A percentile compares a stretch with the other conserved stretches of the same genome.
These are phyloP conservation scores for Magnolia officinalis DNA, from an alignment of 164 flowering plant genomes.

Conservation along the genomic window DNA sequence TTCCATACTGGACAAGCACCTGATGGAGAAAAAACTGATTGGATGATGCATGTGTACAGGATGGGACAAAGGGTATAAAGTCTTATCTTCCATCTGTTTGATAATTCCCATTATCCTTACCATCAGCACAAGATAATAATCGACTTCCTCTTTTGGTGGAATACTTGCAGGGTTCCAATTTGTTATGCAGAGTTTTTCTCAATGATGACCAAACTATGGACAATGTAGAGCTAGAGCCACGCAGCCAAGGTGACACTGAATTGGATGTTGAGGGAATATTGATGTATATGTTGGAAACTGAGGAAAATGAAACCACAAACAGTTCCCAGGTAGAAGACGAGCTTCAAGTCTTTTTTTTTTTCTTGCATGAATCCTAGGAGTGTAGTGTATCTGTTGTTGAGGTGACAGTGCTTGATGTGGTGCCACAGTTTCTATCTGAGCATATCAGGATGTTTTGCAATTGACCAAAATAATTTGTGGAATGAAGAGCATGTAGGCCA, in stretches of 20 bases:
- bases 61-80: conserved; percentile 24
- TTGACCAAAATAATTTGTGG: too few species aligned
- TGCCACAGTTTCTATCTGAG: not conserved
- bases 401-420: not conserved
- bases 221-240: not conserved
- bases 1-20: conserved; percentile 36
- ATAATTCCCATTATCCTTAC: conserved; percentile 5
- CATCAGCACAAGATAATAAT: conserved; percentile 21
- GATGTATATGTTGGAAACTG: not conserved
- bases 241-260: conserved; percentile 1
- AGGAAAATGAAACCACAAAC: conserved; percentile 10
- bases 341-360: not conserved
- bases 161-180: conserved; percentile 38
- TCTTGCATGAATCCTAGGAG: too few species aligned
- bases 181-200: conserved; percentile 44
- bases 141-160: conserved; percentile 18
- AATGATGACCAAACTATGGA: conserved; percentile 6
- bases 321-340: conserved; percentile 24
- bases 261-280: not conserved
- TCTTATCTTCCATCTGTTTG: conserved; percentile 6
- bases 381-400: not conserved
- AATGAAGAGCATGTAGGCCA: too few species aligned
- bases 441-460: too few species aligned
- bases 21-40: conserved; percentile 32
- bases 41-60: conserved; percentile 56